Evolutionary conservation across 2,329 filamentous ascomycete genomes (phyloP), one percentile per base, ranked within the genome.

Genomic region (Colletotrichum scovillei): DNA sequence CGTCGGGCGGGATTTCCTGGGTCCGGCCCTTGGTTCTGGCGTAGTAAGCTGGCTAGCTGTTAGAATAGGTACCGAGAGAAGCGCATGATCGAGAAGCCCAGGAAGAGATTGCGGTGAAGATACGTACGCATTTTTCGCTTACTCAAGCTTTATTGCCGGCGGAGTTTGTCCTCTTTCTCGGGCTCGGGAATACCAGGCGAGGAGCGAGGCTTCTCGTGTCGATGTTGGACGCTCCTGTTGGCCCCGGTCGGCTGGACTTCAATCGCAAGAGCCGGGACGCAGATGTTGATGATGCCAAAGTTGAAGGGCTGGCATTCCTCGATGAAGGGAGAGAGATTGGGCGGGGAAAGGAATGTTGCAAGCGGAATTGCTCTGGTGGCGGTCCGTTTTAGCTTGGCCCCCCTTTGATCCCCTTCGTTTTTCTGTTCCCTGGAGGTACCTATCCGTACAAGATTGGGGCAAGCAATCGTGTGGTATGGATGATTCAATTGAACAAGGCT

Each of bases 1-100:
- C 70, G 66, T 73, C 67, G n/a, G 71, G 67, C 5, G 71, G 71
- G 60, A 73, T 73, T 52, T 73, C 71, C 57, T 73, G 71, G 35
- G 71, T 73, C 60, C 71, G 67, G 56, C 71, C 71, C 66, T 73
- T 73, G 32, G 71, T 73, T 52, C 71, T 70, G 32, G 71, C 71
- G 28, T 73, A 73, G n/a, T 73, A 73, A 4, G 71, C 71, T 73
- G n/a, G 59, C 28, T n/a, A 4, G 19, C n/a, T 32, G 28, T 24
- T 53, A n/a, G 16, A 63, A 63, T 49, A 35, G 11, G 32, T 35
- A 58, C 16, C 19, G 9, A 24, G 1, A 58, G 11, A 28, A 30
- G 30, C 3, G 9, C 16, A 32, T 24, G 24, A 12, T 5, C 11
- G n/a, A 26, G 14, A 12, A 6, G 24, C 11, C 4, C 26, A n/a